Evolutionary conservation across 225 moss, liverwort and hornwort genomes (phyloP).

Genomic region (Polytrichum commune): DNA sequence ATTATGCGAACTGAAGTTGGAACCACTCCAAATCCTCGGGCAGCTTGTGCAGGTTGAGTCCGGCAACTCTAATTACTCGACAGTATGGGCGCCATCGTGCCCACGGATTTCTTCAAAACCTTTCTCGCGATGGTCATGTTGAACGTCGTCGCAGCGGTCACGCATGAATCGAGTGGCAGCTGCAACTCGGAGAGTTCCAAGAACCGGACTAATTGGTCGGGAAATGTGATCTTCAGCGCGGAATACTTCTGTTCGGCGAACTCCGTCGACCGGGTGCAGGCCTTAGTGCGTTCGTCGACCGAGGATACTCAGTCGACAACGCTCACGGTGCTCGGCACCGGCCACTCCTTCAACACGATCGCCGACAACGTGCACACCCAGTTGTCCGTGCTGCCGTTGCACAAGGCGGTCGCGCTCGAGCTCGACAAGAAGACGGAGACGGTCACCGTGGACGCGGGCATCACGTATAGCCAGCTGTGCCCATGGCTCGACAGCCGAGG

Average conservation of each 20-base stretch:
- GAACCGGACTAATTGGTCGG: conserved; percentile 50
- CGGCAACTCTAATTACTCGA: too few relatives aligned
- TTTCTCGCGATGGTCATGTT: too few relatives aligned
- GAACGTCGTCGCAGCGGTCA: too few relatives aligned
- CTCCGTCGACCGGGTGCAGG: conserved; percentile 27
- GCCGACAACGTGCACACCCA: conserved; percentile 38
- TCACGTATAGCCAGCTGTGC: conserved; percentile 34
- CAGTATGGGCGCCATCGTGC: too few relatives aligned
- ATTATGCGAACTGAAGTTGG: too few relatives aligned
- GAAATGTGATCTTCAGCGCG: conserved; percentile 28
- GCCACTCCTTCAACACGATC: conserved; percentile 46
- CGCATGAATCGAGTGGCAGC: too few relatives aligned
- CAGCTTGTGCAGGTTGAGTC: too few relatives aligned
- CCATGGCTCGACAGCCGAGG: conserved; percentile 29
- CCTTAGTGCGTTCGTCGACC: conserved; percentile 16
- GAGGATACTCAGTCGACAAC: conserved; percentile 12
- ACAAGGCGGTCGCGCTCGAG: conserved; percentile 17
- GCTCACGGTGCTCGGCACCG: conserved; percentile 25
- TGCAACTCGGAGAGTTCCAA: too few relatives aligned
- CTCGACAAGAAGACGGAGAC: background rate
- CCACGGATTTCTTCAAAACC: too few relatives aligned
- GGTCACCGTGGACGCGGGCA: conserved; percentile 46
- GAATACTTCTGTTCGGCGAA: conserved; percentile 20
- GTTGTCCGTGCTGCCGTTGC: conserved; percentile 33
- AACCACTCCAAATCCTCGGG: too few relatives aligned